phyloP scores from a whole-genome alignment of 1,284 basidiomycete genomes.

The Mycena citricolor region DNA sequence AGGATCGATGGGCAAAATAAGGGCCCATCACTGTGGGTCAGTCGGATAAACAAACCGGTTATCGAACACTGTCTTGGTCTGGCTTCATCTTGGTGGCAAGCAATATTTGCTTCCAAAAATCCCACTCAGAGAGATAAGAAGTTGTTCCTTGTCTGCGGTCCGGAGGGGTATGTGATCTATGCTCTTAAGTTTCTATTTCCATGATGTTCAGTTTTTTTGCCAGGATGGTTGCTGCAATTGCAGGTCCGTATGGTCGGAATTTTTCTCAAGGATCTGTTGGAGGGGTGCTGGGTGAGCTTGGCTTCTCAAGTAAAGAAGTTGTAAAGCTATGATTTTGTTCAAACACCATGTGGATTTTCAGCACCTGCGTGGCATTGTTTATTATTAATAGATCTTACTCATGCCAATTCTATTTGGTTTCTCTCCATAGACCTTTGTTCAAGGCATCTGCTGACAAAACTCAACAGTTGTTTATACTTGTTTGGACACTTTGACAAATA shows the following conservation, averaged over 20 bases:
- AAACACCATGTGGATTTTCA: too few species aligned
- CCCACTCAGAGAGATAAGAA: slow-evolving; percentile 37
- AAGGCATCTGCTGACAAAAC: too few species aligned
- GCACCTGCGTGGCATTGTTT: too few species aligned
- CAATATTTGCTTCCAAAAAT: slow-evolving; percentile 31
- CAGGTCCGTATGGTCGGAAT: slow-evolving; percentile 75
- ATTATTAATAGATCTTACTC: too few species aligned
- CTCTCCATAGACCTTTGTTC: too few species aligned
- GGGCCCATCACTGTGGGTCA: slow-evolving; percentile 36
- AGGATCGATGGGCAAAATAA: slow-evolving; percentile 35
- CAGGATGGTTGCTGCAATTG: slow-evolving; percentile 74
- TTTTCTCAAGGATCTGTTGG: slow-evolving; percentile 71
- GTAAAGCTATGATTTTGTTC: slow-evolving; percentile 63
- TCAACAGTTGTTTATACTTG: too few species aligned
- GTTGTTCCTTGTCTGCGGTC: slow-evolving; percentile 75
- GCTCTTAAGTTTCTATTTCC: slow-evolving; percentile 10
- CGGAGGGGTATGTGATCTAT: slow-evolving; percentile 61
- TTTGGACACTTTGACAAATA: too few species aligned
- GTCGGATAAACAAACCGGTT: slow-evolving; percentile 51
- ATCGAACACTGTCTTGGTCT: slow-evolving; percentile 44
- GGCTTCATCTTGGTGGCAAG: slow-evolving; percentile 45
- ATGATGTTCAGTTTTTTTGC: background rate
- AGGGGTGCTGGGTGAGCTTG: slow-evolving; percentile 66
- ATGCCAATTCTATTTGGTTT: too few species aligned
- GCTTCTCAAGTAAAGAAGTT: slow-evolving; percentile 61